These are phyloP conservation scores for Xerocomellus amylosporus DNA, from an alignment of 768 basidiomycete genomes.

Conservation along the genomic window DNA sequence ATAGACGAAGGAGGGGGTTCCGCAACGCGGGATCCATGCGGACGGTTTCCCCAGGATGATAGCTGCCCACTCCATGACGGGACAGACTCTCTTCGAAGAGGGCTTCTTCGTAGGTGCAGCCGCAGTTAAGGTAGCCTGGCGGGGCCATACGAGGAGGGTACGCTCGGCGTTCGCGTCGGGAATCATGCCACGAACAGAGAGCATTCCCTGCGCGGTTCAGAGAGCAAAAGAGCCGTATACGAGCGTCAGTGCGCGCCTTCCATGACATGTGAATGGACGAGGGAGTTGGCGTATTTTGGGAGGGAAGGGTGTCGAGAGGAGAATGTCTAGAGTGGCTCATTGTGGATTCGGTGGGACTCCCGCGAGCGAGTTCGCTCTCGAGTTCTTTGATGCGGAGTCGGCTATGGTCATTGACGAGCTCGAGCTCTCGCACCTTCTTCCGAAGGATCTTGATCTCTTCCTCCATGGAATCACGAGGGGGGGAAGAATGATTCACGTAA, in stretches of 20 bases:
- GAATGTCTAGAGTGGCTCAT: slow-evolving; percentile 17
- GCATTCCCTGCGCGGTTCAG: slow-evolving; percentile 86
- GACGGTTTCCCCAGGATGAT: slow-evolving; percentile 79
- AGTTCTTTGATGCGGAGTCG: slow-evolving; percentile 48
- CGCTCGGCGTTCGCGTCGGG: slow-evolving; percentile 73
- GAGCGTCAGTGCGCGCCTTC: slow-evolving; percentile 71
- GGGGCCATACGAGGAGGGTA: slow-evolving; percentile 82
- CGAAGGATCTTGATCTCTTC: slow-evolving; percentile 56
- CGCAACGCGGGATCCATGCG: slow-evolving; percentile 87
- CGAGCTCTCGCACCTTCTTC: slow-evolving; percentile 59
- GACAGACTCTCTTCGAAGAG: slow-evolving; percentile 83
- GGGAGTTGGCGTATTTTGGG: slow-evolving; percentile 36
- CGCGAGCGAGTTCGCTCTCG: slow-evolving; percentile 42
- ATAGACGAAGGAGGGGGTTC: slow-evolving; percentile 71
- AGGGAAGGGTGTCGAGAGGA: slow-evolving; percentile 14
- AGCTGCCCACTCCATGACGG: slow-evolving; percentile 76
- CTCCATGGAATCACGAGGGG: slow-evolving; percentile 32
- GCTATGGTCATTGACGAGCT: slow-evolving; percentile 53
- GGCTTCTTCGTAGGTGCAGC: slow-evolving; percentile 80
- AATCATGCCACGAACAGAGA: slow-evolving; percentile 88
- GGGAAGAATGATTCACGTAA: slow-evolving; percentile 20
- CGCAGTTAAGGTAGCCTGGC: slow-evolving; percentile 75
- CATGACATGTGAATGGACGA: slow-evolving; percentile 53
- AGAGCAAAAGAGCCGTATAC: slow-evolving; percentile 70
- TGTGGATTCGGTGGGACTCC: slow-evolving; percentile 26